A percentile compares a stretch with the other conserved stretches of the same genome.
These are phyloP conservation scores for Streptanthus diversifolius DNA, from an alignment of 345 rosid species.

Conservation along the genomic window DNA sequence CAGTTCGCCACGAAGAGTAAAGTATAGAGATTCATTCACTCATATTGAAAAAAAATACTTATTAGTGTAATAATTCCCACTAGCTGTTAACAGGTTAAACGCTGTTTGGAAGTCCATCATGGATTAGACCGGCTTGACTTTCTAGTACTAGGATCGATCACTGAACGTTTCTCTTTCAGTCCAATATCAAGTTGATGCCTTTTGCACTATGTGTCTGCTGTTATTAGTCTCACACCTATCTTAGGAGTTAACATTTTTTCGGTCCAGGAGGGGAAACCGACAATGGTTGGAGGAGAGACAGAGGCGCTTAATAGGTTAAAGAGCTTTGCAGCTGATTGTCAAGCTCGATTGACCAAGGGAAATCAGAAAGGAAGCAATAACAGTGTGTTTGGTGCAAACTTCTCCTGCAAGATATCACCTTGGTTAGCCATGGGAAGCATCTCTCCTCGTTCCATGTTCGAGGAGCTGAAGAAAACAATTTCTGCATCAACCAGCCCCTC, in stretches of 20 bases:
- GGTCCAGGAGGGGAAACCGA: slow-evolving; percentile 64
- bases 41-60: background rate
- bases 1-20: background rate
- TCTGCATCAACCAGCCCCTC: slow-evolving; percentile 16
- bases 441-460: slow-evolving; percentile 89
- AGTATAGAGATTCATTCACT: background rate
- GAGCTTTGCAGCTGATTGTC: slow-evolving; percentile 77
- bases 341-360: slow-evolving; percentile 70
- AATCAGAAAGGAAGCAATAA: slow-evolving; percentile 44
- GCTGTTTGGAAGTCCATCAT: slow-evolving; percentile 2
- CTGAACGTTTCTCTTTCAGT: background rate
- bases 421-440: slow-evolving; percentile 90
- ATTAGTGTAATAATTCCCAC: background rate
- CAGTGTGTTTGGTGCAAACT: slow-evolving; percentile 84
- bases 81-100: background rate
- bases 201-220: background rate
- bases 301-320: slow-evolving; percentile 78
- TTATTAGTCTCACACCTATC: background rate
- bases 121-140: background rate
- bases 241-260: background rate
- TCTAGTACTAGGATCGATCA: background rate
- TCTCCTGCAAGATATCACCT: slow-evolving; percentile 94
- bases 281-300: slow-evolving; percentile 95
- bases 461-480: slow-evolving; percentile 80
- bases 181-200: background rate